Evolutionary conservation across 2,329 filamentous ascomycete species (phyloP), one percentile per base, ranked within the genome.

Genomic region (Aspergillus nomiae): DNA sequence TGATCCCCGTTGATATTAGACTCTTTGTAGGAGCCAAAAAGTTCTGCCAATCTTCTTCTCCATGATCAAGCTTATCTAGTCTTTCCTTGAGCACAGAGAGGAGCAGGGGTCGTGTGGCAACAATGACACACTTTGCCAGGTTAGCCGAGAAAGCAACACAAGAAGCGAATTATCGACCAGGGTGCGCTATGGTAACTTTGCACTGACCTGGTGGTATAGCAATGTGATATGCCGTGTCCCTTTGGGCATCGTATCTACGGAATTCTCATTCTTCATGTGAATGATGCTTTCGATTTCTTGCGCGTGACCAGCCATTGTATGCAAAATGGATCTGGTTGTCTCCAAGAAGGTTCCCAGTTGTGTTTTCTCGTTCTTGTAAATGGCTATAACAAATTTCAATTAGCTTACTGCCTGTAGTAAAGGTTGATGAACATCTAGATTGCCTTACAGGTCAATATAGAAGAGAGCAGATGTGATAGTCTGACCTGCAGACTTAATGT

Each of bases 201-300:
- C 1, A 67, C 67, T 10, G 16, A 79, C 78, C 69, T 80, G 76
- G 38, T 80, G 78, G 54, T 81, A 80, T 0, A 78, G 65, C 7
- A 81, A 61, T 0, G 75, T 79, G 3, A 80, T 73, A 55, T 80
- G 73, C 4, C 76, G 73, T 7, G 78, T 80, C 1, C 73, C 78
- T 46, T 74, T 73, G 0, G 78, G 73, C 71, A 79, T 78, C 0
- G 72, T 74, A 7, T 77, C 75, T 0, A 79, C 70, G 0, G 76
- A 76, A 34, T 71, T 77, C n/a, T 70, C 67, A 8, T 76, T 74
- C n/a, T 76, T 76, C 1, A 69, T 55, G 1, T 71, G 64, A 11
- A 80, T 73, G 1, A 79, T 78, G 0, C 65, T 70, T 21, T 80
- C 77, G 2, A 81, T 75, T 2, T 81, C 78, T 45, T 78, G 73